Evolutionary conservation across 345 rosid genomes (phyloP).

Genomic region (Anastatica hierochuntica): DNA sequence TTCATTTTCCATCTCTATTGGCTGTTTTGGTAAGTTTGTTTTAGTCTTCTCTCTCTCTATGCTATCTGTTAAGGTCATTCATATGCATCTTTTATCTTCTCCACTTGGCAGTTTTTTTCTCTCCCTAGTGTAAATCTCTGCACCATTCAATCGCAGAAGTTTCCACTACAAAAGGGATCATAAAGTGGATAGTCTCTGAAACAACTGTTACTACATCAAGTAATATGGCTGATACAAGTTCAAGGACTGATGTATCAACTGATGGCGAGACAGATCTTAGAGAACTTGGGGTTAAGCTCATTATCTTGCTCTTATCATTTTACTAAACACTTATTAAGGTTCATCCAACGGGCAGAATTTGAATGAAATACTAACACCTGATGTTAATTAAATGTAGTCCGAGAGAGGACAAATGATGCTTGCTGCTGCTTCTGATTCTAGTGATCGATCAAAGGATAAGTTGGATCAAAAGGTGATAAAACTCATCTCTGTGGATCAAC

Average conservation of each 20-base stretch:
- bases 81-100: too few species aligned
- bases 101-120: too few species aligned
- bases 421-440: conserved; percentile 60
- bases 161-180: too few species aligned
- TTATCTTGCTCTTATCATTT: too few species aligned
- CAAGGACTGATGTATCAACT: conserved; percentile 76
- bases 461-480: conserved; percentile 70
- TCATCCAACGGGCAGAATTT: conserved; percentile 3
- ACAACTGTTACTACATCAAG: conserved; percentile 39
- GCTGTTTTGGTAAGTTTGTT: conserved; percentile 11
- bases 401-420: conserved; percentile 45
- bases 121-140: too few species aligned
- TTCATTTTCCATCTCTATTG: conserved; percentile 14
- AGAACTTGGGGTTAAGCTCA: conserved; percentile 57
- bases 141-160: neutral
- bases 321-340: conserved; percentile 6
- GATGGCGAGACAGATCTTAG: conserved; percentile 76
- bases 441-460: conserved; percentile 88
- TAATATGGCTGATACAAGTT: conserved; percentile 72
- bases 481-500: conserved; percentile 7
- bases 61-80: neutral
- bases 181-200: conserved; percentile 39
- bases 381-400: conserved; percentile 39
- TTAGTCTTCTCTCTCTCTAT: conserved; percentile 2
- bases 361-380: conserved; percentile 7